Evolutionary conservation across 257 asterid genomes (phyloP).

Genomic region (Capsicum pubescens): DNA sequence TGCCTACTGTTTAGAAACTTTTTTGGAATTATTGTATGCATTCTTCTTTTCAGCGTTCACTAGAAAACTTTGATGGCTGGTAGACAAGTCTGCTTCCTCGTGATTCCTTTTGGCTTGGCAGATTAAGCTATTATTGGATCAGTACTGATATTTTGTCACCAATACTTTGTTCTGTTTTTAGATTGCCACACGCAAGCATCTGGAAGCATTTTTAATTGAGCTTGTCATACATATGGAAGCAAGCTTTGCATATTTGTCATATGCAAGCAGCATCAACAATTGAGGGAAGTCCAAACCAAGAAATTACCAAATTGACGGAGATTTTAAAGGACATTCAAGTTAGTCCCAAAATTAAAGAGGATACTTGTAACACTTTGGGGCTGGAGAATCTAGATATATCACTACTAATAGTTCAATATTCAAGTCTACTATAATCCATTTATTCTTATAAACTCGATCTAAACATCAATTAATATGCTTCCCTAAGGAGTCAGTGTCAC

Average conservation of each 20-base stretch:
- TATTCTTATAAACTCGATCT: no score
- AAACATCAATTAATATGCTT: no score
- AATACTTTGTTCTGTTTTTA: constrained; percentile 32
- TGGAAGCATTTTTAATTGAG: constrained; percentile 86
- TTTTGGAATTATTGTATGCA: background rate
- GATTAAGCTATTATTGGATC: background rate
- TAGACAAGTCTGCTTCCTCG: background rate
- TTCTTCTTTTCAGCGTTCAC: background rate
- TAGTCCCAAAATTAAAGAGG: constrained; percentile 45
- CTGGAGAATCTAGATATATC: constrained; percentile 35
- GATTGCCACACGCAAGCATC: constrained; percentile 62
- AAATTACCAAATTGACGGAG: constrained; percentile 49
- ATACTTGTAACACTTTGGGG: constrained; percentile 40
- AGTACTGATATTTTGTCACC: background rate
- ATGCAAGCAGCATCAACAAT: constrained; percentile 73
- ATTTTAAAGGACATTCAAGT: constrained; percentile 40
- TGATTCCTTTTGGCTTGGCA: constrained; percentile 10
- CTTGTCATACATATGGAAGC: constrained; percentile 90
- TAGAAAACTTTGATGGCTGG: background rate
- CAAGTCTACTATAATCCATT: no score
- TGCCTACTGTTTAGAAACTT: background rate
- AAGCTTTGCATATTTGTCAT: constrained; percentile 75
- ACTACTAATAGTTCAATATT: no score
- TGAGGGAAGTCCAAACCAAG: constrained; percentile 62
- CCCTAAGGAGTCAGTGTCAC: no score